phyloP scores from a whole-genome alignment of 1,284 basidiomycete genomes.

The Golubevia sp. region DNA sequence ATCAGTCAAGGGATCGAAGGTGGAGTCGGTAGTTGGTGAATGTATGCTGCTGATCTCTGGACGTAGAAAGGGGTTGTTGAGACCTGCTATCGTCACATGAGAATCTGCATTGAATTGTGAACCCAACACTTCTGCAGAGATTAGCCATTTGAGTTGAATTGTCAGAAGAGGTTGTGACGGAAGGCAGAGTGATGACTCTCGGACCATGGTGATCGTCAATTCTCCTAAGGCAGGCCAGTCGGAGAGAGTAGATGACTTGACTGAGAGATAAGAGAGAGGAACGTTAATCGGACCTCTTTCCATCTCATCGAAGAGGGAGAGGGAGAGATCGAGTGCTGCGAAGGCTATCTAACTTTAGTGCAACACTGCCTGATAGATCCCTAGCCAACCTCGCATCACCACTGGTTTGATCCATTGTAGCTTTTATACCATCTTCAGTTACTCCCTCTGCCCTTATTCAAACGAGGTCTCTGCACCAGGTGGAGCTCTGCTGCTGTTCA shows the following conservation, averaged over 20 bases:
- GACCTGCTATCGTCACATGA: slow-evolving; percentile 27
- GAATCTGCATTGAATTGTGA: slow-evolving; percentile 19
- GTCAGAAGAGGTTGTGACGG: slow-evolving; percentile 2
- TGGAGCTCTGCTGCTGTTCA: no score
- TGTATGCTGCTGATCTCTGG: slow-evolving; percentile 36
- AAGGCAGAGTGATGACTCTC: slow-evolving; percentile 37
- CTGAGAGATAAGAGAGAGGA: not conserved
- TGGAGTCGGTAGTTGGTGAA: slow-evolving; percentile 18
- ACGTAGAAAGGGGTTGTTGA: slow-evolving; percentile 21
- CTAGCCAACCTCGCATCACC: no score
- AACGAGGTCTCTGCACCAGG: no score
- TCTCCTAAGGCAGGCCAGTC: slow-evolving; percentile 39
- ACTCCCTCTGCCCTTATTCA: no score
- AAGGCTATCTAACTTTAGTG: no score
- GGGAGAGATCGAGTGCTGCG: no score
- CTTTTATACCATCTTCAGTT: no score
- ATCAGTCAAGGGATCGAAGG: not conserved
- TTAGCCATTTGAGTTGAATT: not conserved
- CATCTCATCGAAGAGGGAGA: no score
- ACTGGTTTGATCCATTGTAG: no score
- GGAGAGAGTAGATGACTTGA: slow-evolving; percentile 38
- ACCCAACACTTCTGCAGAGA: not conserved
- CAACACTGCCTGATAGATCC: no score
- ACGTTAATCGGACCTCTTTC: no score
- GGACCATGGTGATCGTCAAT: slow-evolving; percentile 45